These are phyloP conservation scores for Oropetium thomaeum DNA, from an alignment of 176 grass and related monocot species.

Conservation along the genomic window DNA sequence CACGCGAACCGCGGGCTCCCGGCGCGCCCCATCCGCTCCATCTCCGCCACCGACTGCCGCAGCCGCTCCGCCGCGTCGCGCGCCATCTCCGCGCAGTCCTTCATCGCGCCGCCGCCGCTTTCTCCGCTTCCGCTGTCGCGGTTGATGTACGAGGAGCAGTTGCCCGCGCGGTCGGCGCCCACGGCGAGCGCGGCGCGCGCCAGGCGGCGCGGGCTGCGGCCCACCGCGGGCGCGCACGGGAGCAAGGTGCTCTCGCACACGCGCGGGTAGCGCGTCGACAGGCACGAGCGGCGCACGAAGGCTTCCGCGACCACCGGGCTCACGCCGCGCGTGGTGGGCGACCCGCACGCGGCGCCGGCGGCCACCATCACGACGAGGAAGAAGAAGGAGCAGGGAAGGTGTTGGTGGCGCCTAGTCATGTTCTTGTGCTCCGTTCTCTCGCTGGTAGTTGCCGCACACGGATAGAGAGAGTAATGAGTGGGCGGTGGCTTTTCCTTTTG, in stretches of 20 bases:
- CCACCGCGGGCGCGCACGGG: conserved; percentile 36
- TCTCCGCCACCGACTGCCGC: conserved; percentile 54
- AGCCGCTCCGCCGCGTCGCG: conserved; percentile 57
- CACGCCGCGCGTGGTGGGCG: not conserved
- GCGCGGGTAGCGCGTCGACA: conserved; percentile 50
- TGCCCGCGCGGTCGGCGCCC: conserved; percentile 47
- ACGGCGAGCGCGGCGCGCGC: conserved; percentile 61
- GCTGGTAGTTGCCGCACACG: too few relatives aligned
- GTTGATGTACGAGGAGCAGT: conserved; percentile 60
- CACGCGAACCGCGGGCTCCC: conserved; percentile 46
- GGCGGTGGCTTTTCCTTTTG: too few relatives aligned
- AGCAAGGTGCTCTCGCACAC: conserved; percentile 64
- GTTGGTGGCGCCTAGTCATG: not conserved
- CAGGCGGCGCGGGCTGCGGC: conserved; percentile 54
- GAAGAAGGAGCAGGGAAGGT: not conserved
- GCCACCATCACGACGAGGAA: not conserved
- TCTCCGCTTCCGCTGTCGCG: not conserved
- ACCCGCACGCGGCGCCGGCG: not conserved
- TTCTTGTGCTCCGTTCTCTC: not conserved
- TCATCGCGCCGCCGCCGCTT: conserved; percentile 22
- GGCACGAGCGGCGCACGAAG: conserved; percentile 61
- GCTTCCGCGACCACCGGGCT: not conserved
- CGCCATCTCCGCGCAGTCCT: conserved; percentile 63
- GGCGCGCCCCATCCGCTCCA: conserved; percentile 48
- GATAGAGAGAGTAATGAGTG: too few relatives aligned